phyloP scores from a whole-genome alignment of 1,139 yeast species.

The Lodderomyces pseudojiufengensis region DNA sequence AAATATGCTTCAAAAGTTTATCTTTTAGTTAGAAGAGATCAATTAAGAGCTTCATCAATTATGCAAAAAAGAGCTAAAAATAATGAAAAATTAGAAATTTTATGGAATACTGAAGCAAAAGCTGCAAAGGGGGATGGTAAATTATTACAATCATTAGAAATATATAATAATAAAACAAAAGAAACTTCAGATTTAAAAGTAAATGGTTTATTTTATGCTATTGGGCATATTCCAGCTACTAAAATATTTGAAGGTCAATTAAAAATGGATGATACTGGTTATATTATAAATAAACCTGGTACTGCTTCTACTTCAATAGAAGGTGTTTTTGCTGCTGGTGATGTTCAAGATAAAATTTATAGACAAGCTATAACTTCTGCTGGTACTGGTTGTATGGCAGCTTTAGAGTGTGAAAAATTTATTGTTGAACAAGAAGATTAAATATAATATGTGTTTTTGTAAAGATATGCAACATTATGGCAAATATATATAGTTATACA shows the following conservation, averaged over 20 bases:
- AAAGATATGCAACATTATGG: too few relatives aligned
- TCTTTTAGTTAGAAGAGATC: conserved; percentile 90
- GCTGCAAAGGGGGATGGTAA: conserved; percentile 95
- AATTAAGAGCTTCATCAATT: conserved; percentile 87
- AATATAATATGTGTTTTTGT: too few relatives aligned
- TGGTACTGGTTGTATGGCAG: conserved; percentile 99
- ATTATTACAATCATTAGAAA: conserved; percentile 53
- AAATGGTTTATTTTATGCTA: conserved; percentile 94
- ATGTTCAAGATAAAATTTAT: conserved; percentile 93
- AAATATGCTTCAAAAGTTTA: conserved; percentile 95
- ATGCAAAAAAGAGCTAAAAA: conserved; percentile 89
- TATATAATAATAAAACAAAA: conserved; percentile 71
- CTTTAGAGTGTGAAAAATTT: conserved; percentile 86
- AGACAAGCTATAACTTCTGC: conserved; percentile 99
- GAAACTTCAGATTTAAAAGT: conserved; percentile 68
- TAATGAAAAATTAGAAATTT: conserved; percentile 85
- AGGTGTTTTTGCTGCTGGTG: conserved; percentile 98
- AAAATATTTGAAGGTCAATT: conserved; percentile 67
- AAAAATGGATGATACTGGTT: conserved; percentile 83
- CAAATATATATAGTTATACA: too few relatives aligned
- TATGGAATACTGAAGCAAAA: conserved; percentile 79
- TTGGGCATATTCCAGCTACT: conserved; percentile 97
- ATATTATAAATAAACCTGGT: conserved; percentile 86
- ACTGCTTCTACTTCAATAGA: conserved; percentile 79
- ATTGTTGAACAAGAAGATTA: conserved; percentile 60